Evolutionary conservation across 768 basidiomycete genomes (phyloP), one percentile per base, ranked within the genome.

Genomic region (Phlegmacium glaucopus): DNA sequence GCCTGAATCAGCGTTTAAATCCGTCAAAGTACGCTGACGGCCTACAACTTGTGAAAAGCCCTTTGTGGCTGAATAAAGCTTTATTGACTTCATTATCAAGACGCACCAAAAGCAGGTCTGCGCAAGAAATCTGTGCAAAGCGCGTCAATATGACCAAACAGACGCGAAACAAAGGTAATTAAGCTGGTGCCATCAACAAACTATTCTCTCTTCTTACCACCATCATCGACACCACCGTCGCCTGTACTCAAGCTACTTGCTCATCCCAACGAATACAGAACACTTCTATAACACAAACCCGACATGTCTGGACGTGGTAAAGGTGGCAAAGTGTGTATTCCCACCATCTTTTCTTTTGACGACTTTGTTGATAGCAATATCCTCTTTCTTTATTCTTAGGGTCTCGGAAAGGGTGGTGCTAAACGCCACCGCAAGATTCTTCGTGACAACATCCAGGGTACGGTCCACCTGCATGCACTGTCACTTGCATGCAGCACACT

Each of bases 401-500:
- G 85, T 59, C 83, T 85, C 67, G 84, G 85, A 68, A 87, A 85
- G 72, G 83, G 85, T 59, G 84, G 85, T 64, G 85, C 84, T 45
- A 87, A 86, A 72, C 82, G 85, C 64, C 83, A 87, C 67, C 80
- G 84, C 63, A 86, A 86, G 72, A 86, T 88, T 71, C 79, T 87
- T 58, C 83, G 86, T 52, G 83, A 88, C 64, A 89, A 83, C 72
- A 86, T 87, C 52, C 87, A 89, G 67, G 90, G 88, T 76, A 62
- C 65, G 64, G 8, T 34, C 32, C 32, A 34, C 57, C 47, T 29
- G 45, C 13, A 29, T 47, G 28, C 18, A 39, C 13, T 9, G 13
- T n/a, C 12, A 18, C 3, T 38, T 18, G 0, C 11, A 22, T 7
- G n/a, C 13, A 8, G 9, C 38, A n/a, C 3, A 34, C 22, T 27